A percentile compares a stretch with the other conserved stretches of the same genome.
phyloP scores from a whole-genome alignment of 2,329 filamentous ascomycete species.

The Parascedosporium putredinis region DNA sequence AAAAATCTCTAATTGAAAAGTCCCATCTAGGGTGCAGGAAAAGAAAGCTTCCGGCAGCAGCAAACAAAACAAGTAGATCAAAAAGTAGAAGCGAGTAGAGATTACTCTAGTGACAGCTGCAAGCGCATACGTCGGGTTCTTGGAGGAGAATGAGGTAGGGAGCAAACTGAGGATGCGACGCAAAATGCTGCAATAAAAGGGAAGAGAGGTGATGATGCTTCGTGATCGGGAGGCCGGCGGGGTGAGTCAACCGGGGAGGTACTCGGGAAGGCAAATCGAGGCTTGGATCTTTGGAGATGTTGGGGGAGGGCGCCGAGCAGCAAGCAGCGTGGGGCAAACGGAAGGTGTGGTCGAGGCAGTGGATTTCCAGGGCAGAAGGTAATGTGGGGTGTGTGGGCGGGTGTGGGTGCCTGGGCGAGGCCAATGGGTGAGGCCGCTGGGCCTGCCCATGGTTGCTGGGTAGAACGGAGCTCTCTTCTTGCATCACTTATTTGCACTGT shows the following conservation, averaged over 20 bases:
- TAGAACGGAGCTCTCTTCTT: no score
- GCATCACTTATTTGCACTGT: not conserved
- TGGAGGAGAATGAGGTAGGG: not conserved
- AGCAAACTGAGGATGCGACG: no score
- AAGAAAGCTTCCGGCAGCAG: not conserved
- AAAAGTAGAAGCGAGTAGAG: no score
- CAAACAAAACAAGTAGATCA: constrained; percentile 2
- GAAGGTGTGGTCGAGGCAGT: not conserved
- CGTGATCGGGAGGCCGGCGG: not conserved
- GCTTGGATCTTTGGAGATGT: not conserved
- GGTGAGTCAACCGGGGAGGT: not conserved
- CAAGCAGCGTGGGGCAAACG: not conserved
- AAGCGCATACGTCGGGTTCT: not conserved
- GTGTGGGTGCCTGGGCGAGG: constrained; percentile 1
- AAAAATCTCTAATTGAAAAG: not conserved
- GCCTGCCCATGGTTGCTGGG: not conserved
- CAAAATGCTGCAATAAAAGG: not conserved
- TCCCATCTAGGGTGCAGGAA: not conserved
- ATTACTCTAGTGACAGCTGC: no score
- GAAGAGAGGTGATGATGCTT: not conserved
- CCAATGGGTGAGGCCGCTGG: not conserved
- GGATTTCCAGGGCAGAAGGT: no score
- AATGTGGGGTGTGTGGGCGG: not conserved
- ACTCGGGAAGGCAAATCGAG: not conserved
- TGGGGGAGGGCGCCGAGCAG: not conserved